These are phyloP conservation scores for Plantago ovata DNA, from an alignment of 257 asterid genomes.

Conservation along the genomic window DNA sequence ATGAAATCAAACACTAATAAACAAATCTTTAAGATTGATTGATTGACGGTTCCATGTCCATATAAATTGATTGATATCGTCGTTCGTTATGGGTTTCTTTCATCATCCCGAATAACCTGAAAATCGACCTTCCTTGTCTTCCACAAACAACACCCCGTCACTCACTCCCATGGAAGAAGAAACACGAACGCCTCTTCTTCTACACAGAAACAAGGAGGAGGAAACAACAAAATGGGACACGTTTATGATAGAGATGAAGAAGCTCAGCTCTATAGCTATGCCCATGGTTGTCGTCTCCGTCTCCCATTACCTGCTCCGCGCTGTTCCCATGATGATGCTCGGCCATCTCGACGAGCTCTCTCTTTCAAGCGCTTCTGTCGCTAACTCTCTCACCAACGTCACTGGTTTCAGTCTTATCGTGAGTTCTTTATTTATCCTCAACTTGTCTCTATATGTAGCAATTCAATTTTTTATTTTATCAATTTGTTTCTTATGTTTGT, in stretches of 20 bases:
- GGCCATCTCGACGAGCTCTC: constrained; percentile 51
- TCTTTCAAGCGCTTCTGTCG: constrained; percentile 50
- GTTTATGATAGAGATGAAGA: constrained; percentile 27
- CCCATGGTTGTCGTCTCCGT: constrained; percentile 42
- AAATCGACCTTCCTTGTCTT: no score
- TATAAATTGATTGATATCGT: no score
- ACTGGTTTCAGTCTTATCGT: constrained; percentile 48
- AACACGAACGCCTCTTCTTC: neutral
- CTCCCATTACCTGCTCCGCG: constrained; percentile 37
- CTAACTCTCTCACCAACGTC: constrained; percentile 41
- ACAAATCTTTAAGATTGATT: no score
- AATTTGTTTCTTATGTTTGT: no score
- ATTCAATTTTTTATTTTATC: no score
- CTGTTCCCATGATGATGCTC: constrained; percentile 45
- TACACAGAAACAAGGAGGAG: neutral
- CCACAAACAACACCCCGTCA: neutral
- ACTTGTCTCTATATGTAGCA: neutral
- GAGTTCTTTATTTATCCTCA: neutral
- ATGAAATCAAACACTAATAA: no score
- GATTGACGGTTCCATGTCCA: no score
- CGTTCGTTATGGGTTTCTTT: no score
- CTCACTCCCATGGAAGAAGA: no score
- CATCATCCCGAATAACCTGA: no score
- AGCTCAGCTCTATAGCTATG: constrained; percentile 32
- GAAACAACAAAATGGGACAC: neutral